phyloP scores from a whole-genome alignment of 768 basidiomycete species.

The Leucogyrophana mollusca region DNA sequence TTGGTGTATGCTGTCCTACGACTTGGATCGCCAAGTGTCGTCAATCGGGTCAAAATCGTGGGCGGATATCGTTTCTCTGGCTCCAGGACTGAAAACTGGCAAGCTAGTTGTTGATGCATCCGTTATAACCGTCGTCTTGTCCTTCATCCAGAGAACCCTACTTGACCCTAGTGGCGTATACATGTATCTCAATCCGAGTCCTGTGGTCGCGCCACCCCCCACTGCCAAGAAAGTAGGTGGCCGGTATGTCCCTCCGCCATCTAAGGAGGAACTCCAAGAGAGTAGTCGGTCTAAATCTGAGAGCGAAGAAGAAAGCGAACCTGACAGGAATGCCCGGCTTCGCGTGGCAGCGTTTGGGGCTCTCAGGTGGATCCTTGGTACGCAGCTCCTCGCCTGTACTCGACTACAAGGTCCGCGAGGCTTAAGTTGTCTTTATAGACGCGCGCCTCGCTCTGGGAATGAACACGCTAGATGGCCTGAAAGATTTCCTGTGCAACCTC shows the following conservation, averaged over 20 bases:
- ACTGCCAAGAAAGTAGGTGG: constrained; percentile 27
- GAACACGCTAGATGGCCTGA: constrained; percentile 23
- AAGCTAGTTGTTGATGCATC: constrained; percentile 32
- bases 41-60: constrained; percentile 52
- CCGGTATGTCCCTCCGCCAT: constrained; percentile 26
- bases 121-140: constrained; percentile 37
- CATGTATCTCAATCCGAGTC: constrained; percentile 59
- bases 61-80: constrained; percentile 33
- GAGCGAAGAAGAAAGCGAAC: constrained; percentile 56
- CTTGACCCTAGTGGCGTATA: constrained; percentile 65
- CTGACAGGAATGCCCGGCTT: constrained; percentile 68
- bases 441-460: constrained; percentile 2
- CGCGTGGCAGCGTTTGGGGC: constrained; percentile 69
- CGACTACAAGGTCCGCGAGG: background rate
- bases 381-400: constrained; percentile 18
- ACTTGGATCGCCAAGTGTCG: constrained; percentile 66
- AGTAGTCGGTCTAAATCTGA: constrained; percentile 18
- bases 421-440: constrained; percentile 7
- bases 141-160: constrained; percentile 53
- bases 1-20: constrained; percentile 73
- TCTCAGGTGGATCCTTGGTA: constrained; percentile 62
- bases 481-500: constrained; percentile 46
- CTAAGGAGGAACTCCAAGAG: constrained; percentile 28
- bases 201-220: constrained; percentile 37
- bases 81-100: constrained; percentile 4